phyloP scores from a whole-genome alignment of 164 flowering plant genomes.

The Platanus orientalis region DNA sequence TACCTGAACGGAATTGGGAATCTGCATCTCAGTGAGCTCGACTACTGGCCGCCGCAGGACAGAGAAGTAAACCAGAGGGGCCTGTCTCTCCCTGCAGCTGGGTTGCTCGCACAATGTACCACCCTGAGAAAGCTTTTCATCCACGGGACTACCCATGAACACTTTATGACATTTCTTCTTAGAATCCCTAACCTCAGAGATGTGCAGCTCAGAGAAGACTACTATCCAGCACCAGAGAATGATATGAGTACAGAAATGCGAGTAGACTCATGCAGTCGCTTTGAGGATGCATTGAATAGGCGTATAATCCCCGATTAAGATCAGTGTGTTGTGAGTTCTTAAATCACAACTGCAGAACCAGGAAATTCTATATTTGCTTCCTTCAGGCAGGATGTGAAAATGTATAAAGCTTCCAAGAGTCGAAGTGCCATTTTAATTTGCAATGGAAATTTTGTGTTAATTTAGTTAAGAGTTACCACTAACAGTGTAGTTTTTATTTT shows the following conservation, averaged over 20 bases:
- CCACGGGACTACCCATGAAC: slow-evolving; percentile 91
- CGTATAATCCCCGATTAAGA: slow-evolving; percentile 51
- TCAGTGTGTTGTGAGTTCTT: no score
- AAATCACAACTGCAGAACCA: no score
- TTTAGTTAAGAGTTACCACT: no score
- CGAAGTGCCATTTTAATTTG: no score
- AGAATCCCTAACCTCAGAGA: slow-evolving; percentile 61
- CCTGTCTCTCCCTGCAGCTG: slow-evolving; percentile 79
- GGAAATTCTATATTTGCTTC: no score
- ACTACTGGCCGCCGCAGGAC: slow-evolving; percentile 98
- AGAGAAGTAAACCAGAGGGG: slow-evolving; percentile 87
- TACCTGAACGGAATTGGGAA: slow-evolving; percentile 57
- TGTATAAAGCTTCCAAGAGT: no score
- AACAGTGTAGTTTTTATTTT: no score
- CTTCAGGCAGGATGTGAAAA: no score
- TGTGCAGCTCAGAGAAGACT: slow-evolving; percentile 85
- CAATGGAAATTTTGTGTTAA: neutral
- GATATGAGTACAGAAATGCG: slow-evolving; percentile 99
- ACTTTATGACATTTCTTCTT: slow-evolving; percentile 65
- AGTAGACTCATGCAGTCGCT: slow-evolving; percentile 69
- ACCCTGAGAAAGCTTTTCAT: slow-evolving; percentile 81
- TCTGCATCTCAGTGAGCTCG: slow-evolving; percentile 59
- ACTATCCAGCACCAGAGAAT: slow-evolving; percentile 94
- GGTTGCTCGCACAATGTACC: slow-evolving; percentile 53
- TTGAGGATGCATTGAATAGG: slow-evolving; percentile 70